These are phyloP conservation scores for Bruguiera gymnorhiza DNA, from an alignment of 345 rosid species.

Conservation along the genomic window DNA sequence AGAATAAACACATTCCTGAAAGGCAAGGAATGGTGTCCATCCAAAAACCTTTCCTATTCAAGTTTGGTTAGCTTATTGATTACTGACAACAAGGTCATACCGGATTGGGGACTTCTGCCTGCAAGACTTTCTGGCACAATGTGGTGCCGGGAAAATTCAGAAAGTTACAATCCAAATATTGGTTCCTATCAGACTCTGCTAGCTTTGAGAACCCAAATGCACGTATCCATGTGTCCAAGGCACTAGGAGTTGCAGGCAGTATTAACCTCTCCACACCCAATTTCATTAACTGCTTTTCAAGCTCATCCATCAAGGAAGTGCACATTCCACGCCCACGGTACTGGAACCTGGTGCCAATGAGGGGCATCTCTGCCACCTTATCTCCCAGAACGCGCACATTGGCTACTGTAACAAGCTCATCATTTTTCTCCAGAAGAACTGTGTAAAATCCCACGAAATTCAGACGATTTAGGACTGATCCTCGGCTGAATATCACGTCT, in stretches of 20 bases:
- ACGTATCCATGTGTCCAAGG: conserved; percentile 40
- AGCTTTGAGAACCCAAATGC: conserved; percentile 42
- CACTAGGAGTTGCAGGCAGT: conserved; percentile 37
- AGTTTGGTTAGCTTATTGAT: neutral
- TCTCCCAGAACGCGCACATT: conserved; percentile 26
- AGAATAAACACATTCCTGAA: too few species aligned
- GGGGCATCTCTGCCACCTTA: conserved; percentile 29
- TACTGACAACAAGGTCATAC: neutral
- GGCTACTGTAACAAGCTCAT: conserved; percentile 10
- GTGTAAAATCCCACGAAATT: conserved; percentile 28
- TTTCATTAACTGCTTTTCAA: conserved; percentile 23
- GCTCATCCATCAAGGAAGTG: conserved; percentile 18
- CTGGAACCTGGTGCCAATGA: conserved; percentile 22
- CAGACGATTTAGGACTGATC: conserved; percentile 2
- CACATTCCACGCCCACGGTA: conserved; percentile 30
- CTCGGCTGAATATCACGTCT: conserved; percentile 15
- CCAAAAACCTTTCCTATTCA: too few species aligned
- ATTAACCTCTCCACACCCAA: conserved; percentile 43
- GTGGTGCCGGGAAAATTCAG: conserved; percentile 41
- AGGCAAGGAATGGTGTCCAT: too few species aligned
- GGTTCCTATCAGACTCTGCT: conserved; percentile 21
- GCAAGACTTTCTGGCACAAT: conserved; percentile 38
- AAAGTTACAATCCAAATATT: conserved; percentile 22
- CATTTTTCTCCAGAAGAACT: conserved; percentile 13
- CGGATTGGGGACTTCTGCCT: neutral